Percentiles rank a stretch among this genome's conserved stretches.
Evolutionary conservation across 139 green algal genomes (phyloP).

Genomic region (Tetradesmus obliquus): DNA sequence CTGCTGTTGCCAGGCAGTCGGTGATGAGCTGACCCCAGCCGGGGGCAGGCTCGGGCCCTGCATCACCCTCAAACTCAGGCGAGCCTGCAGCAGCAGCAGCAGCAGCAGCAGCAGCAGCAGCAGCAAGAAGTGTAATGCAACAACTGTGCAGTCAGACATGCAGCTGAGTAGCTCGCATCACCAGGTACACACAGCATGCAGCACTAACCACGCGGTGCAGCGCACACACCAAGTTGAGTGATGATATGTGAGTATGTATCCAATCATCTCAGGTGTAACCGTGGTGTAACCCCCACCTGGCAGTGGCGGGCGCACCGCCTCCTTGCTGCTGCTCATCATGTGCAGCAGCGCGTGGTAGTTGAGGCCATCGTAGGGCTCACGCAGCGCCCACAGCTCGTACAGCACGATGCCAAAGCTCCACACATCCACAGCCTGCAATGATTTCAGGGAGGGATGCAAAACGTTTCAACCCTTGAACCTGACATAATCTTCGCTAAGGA

Average conservation of each 20-base stretch:
- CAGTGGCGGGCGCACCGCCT: slow-evolving; percentile 68
- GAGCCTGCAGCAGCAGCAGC: slow-evolving; percentile 34
- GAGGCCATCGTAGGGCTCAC: slow-evolving; percentile 75
- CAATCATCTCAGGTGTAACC: no score
- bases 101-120: not conserved
- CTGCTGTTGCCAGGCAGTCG: slow-evolving; percentile 67
- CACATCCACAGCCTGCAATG: slow-evolving; percentile 60
- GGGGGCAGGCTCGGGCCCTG: slow-evolving; percentile 56
- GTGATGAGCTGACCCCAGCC: slow-evolving; percentile 71
- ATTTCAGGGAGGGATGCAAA: not conserved
- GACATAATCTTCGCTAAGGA: no score
- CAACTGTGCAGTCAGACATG: not conserved
- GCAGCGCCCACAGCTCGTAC: slow-evolving; percentile 81
- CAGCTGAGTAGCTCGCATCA: not conserved
- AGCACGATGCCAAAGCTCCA: slow-evolving; percentile 83
- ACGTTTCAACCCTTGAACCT: no score
- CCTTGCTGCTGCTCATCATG: slow-evolving; percentile 66
- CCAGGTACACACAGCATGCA: no score
- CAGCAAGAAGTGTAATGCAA: no score
- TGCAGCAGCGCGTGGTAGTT: slow-evolving; percentile 89
- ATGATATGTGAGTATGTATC: no score
- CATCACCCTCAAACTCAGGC: slow-evolving; percentile 75
- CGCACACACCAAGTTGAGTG: no score
- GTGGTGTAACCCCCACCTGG: no score
- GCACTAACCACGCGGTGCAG: not conserved